phyloP scores from a whole-genome alignment of 257 asterid genomes.

The Solanum etuberosum region DNA sequence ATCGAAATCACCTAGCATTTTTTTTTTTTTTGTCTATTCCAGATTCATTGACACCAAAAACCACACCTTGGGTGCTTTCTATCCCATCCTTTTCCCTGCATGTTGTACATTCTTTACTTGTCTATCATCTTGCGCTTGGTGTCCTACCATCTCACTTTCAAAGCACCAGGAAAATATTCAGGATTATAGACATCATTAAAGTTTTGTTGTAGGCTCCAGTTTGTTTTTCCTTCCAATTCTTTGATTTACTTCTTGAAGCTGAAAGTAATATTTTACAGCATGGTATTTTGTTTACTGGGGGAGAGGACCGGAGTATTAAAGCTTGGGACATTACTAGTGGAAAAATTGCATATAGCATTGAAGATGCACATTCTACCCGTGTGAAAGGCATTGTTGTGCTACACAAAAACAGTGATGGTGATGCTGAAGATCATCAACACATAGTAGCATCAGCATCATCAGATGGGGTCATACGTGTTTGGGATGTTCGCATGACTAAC shows the following conservation, averaged over 20 bases:
- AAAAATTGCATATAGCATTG: constrained; percentile 55
- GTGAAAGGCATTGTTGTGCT: constrained; percentile 78
- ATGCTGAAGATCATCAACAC: constrained; percentile 48
- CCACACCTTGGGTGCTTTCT: not conserved
- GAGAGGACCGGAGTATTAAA: constrained; percentile 66
- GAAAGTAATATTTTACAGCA: constrained; percentile 30
- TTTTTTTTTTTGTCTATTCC: not conserved
- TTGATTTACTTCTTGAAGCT: not conserved
- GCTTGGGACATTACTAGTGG: constrained; percentile 88
- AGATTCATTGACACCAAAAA: not conserved
- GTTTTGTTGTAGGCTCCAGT: not conserved
- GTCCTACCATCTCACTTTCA: not conserved
- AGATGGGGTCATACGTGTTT: constrained; percentile 81
- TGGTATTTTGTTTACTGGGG: constrained; percentile 78
- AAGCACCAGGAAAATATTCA: not conserved
- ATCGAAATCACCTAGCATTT: not conserved
- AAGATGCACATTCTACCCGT: constrained; percentile 80
- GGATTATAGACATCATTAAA: not conserved
- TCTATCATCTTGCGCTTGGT: not conserved
- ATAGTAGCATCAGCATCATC: constrained; percentile 89
- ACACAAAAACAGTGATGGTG: constrained; percentile 25
- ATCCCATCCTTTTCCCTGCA: not conserved
- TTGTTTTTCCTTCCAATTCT: not conserved
- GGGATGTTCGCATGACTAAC: constrained; percentile 74
- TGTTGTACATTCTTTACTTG: not conserved